Evolutionary conservation across 352 stramenopile species (phyloP).

Genomic region (Pythium graminicola): DNA sequence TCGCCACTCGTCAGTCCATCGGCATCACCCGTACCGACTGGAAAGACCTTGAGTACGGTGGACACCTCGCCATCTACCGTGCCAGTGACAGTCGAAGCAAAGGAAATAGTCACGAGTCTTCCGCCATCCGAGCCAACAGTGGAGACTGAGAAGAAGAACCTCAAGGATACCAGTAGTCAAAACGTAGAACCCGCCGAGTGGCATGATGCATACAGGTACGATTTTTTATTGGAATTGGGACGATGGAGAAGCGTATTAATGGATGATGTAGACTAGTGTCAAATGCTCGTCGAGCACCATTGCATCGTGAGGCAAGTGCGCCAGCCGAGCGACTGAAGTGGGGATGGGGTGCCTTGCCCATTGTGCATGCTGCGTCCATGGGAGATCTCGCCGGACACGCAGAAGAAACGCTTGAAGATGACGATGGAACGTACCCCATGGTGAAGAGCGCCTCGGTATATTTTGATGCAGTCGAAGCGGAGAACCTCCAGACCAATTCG

Average conservation of each 20-base stretch:
- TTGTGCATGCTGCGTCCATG: constrained; percentile 21
- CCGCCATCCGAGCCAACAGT: too few relatives aligned
- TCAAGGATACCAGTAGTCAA: too few relatives aligned
- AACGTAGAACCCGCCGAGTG: constrained; percentile 16
- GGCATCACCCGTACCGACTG: background rate
- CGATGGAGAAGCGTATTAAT: background rate
- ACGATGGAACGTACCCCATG: constrained; percentile 34
- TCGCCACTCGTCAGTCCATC: constrained; percentile 51
- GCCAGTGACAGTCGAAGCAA: too few relatives aligned
- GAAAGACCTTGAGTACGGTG: too few relatives aligned
- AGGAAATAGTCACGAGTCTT: background rate
- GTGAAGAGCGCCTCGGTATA: constrained; percentile 69
- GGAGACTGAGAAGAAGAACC: too few relatives aligned
- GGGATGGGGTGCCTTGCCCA: constrained; percentile 45
- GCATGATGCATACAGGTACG: constrained; percentile 30
- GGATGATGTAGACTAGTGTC: constrained; percentile 15
- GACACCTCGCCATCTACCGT: too few relatives aligned
- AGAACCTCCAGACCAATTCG: constrained; percentile 17
- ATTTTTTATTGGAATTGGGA: background rate
- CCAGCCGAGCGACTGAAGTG: constrained; percentile 41
- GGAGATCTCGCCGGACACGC: constrained; percentile 11
- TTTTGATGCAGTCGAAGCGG: constrained; percentile 66
- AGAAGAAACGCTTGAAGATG: constrained; percentile 18
- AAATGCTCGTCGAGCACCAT: constrained; percentile 2
- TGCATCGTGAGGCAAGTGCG: constrained; percentile 7